A percentile compares a stretch with the other conserved stretches of the same genome.
These are phyloP conservation scores for Irpex sp. DNA, from an alignment of 1,284 basidiomycete genomes.

Conservation along the genomic window DNA sequence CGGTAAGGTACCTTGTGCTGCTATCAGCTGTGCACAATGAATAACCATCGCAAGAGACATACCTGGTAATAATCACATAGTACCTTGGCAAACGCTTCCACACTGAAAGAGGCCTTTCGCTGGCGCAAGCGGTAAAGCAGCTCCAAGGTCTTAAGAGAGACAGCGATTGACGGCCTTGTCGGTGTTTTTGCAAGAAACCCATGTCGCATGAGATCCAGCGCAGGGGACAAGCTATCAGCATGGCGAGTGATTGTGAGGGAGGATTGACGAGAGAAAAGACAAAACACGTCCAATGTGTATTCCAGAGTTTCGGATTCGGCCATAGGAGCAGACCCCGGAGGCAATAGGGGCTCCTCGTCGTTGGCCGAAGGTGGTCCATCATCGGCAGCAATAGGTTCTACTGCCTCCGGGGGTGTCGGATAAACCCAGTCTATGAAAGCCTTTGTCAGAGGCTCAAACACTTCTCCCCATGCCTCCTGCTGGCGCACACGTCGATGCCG, in stretches of 20 bases:
- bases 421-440: slow-evolving; percentile 2
- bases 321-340: too few species aligned
- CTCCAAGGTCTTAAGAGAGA: slow-evolving; percentile 26
- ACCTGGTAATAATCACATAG: slow-evolving; percentile 29
- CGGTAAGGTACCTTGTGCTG: slow-evolving; percentile 8
- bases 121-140: slow-evolving; percentile 20
- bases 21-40: neutral
- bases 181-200: slow-evolving; percentile 6
- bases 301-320: too few species aligned
- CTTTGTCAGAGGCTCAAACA: neutral
- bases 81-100: slow-evolving; percentile 28
- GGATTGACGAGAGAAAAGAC: neutral
- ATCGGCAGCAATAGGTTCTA: neutral
- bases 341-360: too few species aligned
- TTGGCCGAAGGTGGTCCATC: neutral
- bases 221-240: neutral
- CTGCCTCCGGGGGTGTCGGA: neutral
- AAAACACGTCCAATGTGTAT: neutral
- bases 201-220: slow-evolving; percentile 3
- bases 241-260: neutral
- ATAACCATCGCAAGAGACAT: slow-evolving; percentile 7
- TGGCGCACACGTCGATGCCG: neutral
- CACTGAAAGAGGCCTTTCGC: slow-evolving; percentile 23
- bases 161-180: slow-evolving; percentile 11
- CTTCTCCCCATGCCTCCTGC: neutral